A percentile compares a stretch with the other conserved stretches of the same genome.
phyloP scores from a whole-genome alignment of 345 rosid species.

The Kandelia obovata region DNA sequence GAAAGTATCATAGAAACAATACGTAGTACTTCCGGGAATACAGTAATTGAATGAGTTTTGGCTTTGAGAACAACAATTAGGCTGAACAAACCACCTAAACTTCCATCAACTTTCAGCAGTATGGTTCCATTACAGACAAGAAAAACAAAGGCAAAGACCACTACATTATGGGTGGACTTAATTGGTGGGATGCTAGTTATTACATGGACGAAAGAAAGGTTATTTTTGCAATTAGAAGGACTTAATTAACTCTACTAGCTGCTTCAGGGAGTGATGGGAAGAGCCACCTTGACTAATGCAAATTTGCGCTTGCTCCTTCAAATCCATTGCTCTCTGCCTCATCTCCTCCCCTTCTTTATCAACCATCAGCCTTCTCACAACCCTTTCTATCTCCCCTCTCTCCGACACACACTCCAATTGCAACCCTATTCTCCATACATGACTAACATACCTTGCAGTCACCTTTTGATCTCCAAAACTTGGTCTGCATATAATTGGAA shows the following conservation, averaged over 20 bases:
- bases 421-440: slow-evolving; percentile 43
- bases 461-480: slow-evolving; percentile 37
- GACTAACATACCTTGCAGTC: slow-evolving; percentile 38
- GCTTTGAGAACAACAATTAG: too few species aligned
- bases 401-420: slow-evolving; percentile 30
- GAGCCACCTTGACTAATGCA: slow-evolving; percentile 8
- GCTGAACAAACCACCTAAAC: too few species aligned
- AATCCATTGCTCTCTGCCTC: slow-evolving; percentile 3
- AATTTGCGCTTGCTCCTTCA: slow-evolving; percentile 10
- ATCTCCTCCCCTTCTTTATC: slow-evolving; percentile 10
- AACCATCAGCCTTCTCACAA: slow-evolving; percentile 13
- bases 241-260: slow-evolving; percentile 9
- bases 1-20: too few species aligned
- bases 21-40: too few species aligned
- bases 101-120: too few species aligned
- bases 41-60: too few species aligned
- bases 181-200: too few species aligned
- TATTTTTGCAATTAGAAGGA: neutral
- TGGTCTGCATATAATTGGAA: slow-evolving; percentile 49
- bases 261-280: slow-evolving; percentile 15
- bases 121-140: too few species aligned
- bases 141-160: too few species aligned
- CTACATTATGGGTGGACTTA: too few species aligned
- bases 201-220: neutral
- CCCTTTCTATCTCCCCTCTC: slow-evolving; percentile 5